These are phyloP conservation scores for Sporopachydermia lactativora DNA, from an alignment of 805 yeast genomes.

Conservation along the genomic window DNA sequence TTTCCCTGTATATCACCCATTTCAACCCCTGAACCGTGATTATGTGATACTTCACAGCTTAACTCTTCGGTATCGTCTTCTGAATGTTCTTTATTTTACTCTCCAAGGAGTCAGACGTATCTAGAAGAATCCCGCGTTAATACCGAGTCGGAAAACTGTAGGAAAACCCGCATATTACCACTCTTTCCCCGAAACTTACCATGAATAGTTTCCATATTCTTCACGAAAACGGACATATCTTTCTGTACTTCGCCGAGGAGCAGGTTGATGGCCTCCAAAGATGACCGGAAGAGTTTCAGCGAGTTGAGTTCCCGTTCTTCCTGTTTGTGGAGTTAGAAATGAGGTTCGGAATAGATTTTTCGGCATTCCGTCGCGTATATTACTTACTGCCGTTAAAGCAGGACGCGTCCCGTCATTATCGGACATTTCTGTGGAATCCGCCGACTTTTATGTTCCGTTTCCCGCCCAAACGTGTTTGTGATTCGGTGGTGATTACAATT, in stretches of 20 bases:
- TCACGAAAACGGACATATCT: not conserved
- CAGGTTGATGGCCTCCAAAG: slow-evolving; percentile 1
- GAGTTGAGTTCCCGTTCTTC: not conserved
- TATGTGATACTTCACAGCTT: too few relatives aligned
- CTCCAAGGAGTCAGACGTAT: not conserved
- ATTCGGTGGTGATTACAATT: too few relatives aligned
- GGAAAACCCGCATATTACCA: not conserved
- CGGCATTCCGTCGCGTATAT: not conserved
- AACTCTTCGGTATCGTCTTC: slow-evolving; percentile 1
- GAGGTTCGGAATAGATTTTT: not conserved
- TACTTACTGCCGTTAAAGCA: not conserved
- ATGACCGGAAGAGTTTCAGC: not conserved
- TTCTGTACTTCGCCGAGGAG: not conserved
- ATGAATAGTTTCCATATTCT: not conserved
- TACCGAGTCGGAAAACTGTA: not conserved
- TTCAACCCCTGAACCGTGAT: too few relatives aligned
- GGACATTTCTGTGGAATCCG: too few relatives aligned
- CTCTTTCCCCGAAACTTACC: too few relatives aligned
- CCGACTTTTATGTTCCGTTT: too few relatives aligned
- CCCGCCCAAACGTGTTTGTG: too few relatives aligned
- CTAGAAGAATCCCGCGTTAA: not conserved
- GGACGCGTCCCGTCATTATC: not conserved
- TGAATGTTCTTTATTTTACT: not conserved
- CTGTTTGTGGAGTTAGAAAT: too few relatives aligned
- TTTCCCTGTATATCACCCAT: too few relatives aligned